Percentiles rank a stretch among this genome's conserved stretches.
Evolutionary conservation across 208 protist species (phyloP).

Genomic region (Wallacemonas sp.): DNA sequence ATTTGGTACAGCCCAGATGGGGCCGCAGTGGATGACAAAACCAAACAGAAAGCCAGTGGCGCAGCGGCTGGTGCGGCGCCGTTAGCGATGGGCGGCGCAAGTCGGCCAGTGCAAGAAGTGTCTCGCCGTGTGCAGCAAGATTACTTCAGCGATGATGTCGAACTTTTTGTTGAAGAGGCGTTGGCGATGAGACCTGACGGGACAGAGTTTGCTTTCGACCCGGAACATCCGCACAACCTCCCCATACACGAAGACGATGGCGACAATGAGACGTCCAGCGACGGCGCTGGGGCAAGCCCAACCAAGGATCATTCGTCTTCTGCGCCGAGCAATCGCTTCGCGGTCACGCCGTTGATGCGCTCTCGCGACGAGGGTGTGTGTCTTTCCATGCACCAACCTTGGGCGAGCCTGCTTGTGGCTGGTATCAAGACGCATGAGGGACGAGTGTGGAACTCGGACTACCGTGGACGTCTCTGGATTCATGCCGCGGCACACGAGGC

Average conservation of each 20-base stretch:
- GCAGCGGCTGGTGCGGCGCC: constrained; percentile 5
- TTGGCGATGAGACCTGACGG: constrained; percentile 11
- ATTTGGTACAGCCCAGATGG: constrained; percentile 87
- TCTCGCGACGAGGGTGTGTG: constrained; percentile 82
- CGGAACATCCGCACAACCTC: constrained; percentile 19
- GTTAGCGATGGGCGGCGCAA: constrained; percentile 12
- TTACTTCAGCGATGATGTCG: constrained; percentile 85
- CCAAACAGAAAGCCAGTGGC: not conserved
- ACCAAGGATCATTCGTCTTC: not conserved
- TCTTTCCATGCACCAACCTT: constrained; percentile 94
- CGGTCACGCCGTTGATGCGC: constrained; percentile 56
- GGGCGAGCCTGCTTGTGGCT: constrained; percentile 87
- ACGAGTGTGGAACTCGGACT: constrained; percentile 76
- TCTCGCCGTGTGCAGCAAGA: constrained; percentile 84
- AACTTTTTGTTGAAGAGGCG: constrained; percentile 47
- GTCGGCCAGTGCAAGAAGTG: constrained; percentile 33
- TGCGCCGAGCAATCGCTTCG: constrained; percentile 25
- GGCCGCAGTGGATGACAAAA: constrained; percentile 20
- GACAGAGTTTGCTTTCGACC: constrained; percentile 28
- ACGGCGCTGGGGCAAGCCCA: constrained; percentile 6
- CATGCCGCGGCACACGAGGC: constrained; percentile 73
- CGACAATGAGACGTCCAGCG: constrained; percentile 10
- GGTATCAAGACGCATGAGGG: constrained; percentile 94
- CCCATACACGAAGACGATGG: constrained; percentile 15
- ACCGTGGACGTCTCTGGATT: constrained; percentile 93